phyloP scores from a whole-genome alignment of 139 green algal genomes.

The Gonium pectorale region DNA sequence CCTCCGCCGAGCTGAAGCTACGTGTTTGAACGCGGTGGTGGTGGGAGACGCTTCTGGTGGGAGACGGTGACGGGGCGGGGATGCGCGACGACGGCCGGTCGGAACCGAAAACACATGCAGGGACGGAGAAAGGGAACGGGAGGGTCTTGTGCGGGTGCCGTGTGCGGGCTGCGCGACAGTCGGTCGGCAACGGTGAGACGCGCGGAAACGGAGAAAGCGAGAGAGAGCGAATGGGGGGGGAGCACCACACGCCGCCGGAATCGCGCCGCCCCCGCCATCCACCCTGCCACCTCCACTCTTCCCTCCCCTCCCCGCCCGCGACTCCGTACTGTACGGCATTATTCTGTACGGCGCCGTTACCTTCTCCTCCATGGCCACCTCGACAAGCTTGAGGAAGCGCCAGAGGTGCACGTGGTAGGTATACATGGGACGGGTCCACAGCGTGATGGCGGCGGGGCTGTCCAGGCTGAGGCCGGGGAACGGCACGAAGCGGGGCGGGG shows the following conservation, averaged over 20 bases:
- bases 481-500: constrained; percentile 18
- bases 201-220: background rate
- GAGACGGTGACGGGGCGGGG: no score
- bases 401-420: constrained; percentile 39
- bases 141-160: no score
- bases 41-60: no score
- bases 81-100: no score
- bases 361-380: constrained; percentile 47
- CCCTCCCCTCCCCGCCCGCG: background rate
- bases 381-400: constrained; percentile 46
- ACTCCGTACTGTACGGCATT: background rate
- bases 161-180: no score
- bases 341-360: background rate
- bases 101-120: no score
- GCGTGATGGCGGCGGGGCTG: background rate
- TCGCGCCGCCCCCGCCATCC: no score
- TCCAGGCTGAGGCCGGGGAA: constrained; percentile 23
- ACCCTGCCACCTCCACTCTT: background rate
- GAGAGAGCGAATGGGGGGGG: background rate
- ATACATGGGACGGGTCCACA: constrained; percentile 22
- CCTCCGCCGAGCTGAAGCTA: no score
- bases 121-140: no score
- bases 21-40: no score
- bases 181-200: no score
- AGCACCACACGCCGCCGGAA: no score